Percentiles rank a stretch among this genome's conserved stretches.
Evolutionary conservation across 176 grass and related monocot genomes (phyloP).

Genomic region (Tillandsia fasciculata): DNA sequence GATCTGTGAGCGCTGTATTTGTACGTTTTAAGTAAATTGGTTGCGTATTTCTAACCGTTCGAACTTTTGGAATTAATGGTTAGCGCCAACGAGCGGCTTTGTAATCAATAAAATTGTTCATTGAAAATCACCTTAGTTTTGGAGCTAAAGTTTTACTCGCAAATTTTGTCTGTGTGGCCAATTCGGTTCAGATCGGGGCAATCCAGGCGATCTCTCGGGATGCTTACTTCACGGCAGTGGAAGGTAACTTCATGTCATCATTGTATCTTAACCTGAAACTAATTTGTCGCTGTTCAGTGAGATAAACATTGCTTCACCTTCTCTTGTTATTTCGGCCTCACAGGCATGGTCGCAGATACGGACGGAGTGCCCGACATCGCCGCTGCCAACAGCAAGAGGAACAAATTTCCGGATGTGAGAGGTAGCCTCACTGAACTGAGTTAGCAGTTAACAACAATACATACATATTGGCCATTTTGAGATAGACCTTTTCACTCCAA

Average conservation of each 20-base stretch:
- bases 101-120: not conserved
- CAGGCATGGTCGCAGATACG: constrained; percentile 1
- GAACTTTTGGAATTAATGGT: too few species aligned
- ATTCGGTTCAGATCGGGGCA: constrained; percentile 47
- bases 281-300: not conserved
- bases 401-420: constrained; percentile 7
- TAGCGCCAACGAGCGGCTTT: too few species aligned
- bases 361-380: constrained; percentile 27
- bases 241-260: constrained; percentile 23
- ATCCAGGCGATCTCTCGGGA: constrained; percentile 65
- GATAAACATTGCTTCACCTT: not conserved
- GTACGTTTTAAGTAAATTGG: too few species aligned
- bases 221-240: constrained; percentile 52
- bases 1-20: too few species aligned
- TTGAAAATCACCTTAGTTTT: not conserved
- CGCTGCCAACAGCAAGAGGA: not conserved
- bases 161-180: not conserved
- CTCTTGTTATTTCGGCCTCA: not conserved
- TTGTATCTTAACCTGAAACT: not conserved
- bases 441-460: not conserved
- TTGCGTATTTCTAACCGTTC: too few species aligned
- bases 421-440: not conserved
- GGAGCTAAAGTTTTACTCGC: not conserved
- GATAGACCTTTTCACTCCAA: too few species aligned
- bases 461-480: too few species aligned